phyloP scores from a whole-genome alignment of 306 rosid species.

The Crataegus laevigata region DNA sequence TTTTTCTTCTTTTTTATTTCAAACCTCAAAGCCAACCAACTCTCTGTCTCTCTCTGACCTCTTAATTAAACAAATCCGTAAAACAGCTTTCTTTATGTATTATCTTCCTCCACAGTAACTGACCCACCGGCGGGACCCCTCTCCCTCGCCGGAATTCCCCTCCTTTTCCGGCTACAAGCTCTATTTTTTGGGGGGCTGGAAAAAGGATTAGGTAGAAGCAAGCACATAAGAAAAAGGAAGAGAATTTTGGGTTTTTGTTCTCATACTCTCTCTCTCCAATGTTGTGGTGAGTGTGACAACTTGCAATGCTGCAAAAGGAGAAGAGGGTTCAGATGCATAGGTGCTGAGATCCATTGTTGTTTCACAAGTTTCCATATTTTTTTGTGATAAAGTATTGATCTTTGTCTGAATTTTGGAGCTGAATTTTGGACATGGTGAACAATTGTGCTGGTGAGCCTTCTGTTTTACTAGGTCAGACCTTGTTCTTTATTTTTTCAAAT shows the following conservation, averaged over 20 bases:
- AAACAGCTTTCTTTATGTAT: slow-evolving; percentile 10
- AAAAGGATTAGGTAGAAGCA: slow-evolving; percentile 5
- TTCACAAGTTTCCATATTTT: not conserved
- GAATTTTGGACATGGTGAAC: not conserved
- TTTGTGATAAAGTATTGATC: not conserved
- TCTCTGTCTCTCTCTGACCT: slow-evolving; percentile 10
- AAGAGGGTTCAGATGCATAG: not conserved
- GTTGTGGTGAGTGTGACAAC: slow-evolving; percentile 4
- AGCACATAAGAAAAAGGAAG: not conserved
- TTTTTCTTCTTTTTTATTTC: not conserved
- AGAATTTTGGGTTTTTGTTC: not conserved
- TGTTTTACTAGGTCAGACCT: slow-evolving; percentile 4
- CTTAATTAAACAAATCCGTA: not conserved
- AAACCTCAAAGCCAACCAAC: slow-evolving; percentile 31
- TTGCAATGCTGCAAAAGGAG: slow-evolving; percentile 14
- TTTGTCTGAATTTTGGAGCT: not conserved
- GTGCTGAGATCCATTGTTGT: slow-evolving; percentile 16
- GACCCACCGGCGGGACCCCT: slow-evolving; percentile 54
- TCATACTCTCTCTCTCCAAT: slow-evolving; percentile 6
- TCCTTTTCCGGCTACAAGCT: slow-evolving; percentile 11
- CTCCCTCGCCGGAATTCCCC: slow-evolving; percentile 45
- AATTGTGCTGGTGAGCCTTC: not conserved
- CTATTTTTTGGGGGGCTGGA: not conserved
- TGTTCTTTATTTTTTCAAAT: not conserved
- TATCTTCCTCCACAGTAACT: slow-evolving; percentile 15